Percentiles rank a stretch among this genome's conserved stretches.
These are phyloP conservation scores for Tieghemostelium lacteum DNA, from an alignment of 78 protist species.

Conservation along the genomic window DNA sequence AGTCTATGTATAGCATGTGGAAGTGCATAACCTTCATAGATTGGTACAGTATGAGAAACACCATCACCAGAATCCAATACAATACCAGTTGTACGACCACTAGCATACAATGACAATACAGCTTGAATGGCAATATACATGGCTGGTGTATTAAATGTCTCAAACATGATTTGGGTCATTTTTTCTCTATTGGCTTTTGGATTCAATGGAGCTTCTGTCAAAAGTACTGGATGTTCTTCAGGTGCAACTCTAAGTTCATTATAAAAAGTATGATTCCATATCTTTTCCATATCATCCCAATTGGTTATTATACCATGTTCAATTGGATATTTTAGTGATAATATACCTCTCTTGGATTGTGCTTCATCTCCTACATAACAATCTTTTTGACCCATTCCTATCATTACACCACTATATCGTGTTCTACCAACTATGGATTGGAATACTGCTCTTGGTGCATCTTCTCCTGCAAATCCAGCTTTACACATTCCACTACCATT, in stretches of 20 bases:
- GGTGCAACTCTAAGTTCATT: too few relatives aligned
- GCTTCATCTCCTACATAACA: conserved; percentile 78
- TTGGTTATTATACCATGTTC: conserved; percentile 85
- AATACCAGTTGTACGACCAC: conserved; percentile 92
- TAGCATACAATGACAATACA: conserved; percentile 92
- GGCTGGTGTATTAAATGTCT: too few relatives aligned
- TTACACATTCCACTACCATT: conserved; percentile 91
- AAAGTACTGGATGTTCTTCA: conserved; percentile 84
- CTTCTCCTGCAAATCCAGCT: conserved; percentile 91
- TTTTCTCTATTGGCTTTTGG: too few relatives aligned
- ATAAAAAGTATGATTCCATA: too few relatives aligned
- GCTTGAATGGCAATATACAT: too few relatives aligned
- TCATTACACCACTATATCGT: conserved; percentile 81
- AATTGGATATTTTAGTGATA: conserved; percentile 88
- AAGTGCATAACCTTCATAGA: too few relatives aligned
- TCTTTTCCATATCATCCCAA: too few relatives aligned
- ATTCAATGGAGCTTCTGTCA: conserved; percentile 91
- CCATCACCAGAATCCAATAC: too few relatives aligned
- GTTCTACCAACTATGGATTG: conserved; percentile 93
- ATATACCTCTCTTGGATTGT: too few relatives aligned
- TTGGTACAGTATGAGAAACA: too few relatives aligned
- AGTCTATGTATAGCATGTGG: conserved; percentile 88
- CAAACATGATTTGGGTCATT: too few relatives aligned
- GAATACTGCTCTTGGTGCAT: conserved; percentile 88
- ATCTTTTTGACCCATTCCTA: conserved; percentile 83